These are phyloP conservation scores for Claviceps capensis DNA, from an alignment of 2,329 filamentous ascomycete species.

Conservation along the genomic window DNA sequence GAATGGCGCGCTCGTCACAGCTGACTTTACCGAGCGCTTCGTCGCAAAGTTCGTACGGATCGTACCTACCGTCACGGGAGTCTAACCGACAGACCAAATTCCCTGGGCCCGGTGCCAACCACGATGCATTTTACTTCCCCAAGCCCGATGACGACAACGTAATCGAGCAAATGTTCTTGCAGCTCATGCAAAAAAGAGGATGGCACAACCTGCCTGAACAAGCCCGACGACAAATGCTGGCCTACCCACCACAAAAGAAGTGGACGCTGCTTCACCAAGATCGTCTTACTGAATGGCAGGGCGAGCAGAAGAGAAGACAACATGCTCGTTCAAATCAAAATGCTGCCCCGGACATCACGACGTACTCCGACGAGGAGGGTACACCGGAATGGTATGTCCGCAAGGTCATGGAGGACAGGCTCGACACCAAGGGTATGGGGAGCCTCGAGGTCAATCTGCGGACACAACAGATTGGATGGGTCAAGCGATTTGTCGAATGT, in stretches of 20 bases:
- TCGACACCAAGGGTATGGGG: conserved; percentile 80
- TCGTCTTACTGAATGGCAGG: conserved; percentile 82
- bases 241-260: conserved; percentile 87
- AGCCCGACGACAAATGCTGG: conserved; percentile 88
- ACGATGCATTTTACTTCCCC: conserved; percentile 47
- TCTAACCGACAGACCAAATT: conserved; percentile 45
- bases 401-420: conserved; percentile 89
- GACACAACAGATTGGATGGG: conserved; percentile 96
- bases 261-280: conserved; percentile 97
- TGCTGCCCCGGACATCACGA: conserved; percentile 54
- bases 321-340: conserved; percentile 61
- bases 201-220: conserved; percentile 96
- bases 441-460: conserved; percentile 88
- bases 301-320: conserved; percentile 76
- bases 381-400: conserved; percentile 97
- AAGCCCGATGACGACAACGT: conserved; percentile 69
- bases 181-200: conserved; percentile 92
- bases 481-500: conserved; percentile 89
- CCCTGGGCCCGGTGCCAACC: conserved; percentile 20
- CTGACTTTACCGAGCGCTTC: conserved; percentile 40
- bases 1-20: conserved; percentile 17
- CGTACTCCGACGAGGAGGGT: conserved; percentile 82
- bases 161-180: conserved; percentile 82
- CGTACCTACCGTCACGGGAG: conserved; percentile 35
- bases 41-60: conserved; percentile 41